Conservation (phyloP, 1,284 basidiomycete species). For the Trichosporon ovoides region DNA sequence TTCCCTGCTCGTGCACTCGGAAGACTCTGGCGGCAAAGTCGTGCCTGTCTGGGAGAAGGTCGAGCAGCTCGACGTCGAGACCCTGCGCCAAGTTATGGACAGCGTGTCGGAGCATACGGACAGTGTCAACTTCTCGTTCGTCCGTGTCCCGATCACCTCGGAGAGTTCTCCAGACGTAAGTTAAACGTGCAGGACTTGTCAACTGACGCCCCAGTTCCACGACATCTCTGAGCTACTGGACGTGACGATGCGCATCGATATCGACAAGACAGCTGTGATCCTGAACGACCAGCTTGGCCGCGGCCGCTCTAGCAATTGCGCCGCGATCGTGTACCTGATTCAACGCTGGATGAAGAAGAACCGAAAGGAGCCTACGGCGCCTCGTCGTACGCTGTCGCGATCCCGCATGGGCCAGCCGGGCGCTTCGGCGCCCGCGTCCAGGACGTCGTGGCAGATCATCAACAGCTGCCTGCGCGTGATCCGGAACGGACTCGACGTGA, state of each 20-base stretch:
- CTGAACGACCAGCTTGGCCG: slow-evolving; percentile 95
- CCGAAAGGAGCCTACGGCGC: slow-evolving; percentile 15
- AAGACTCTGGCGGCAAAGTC: slow-evolving; percentile 80
- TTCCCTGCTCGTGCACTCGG: slow-evolving; percentile 78
- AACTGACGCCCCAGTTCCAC: slow-evolving; percentile 47
- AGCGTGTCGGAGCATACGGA: slow-evolving; percentile 49
- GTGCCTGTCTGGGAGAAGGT: slow-evolving; percentile 96
- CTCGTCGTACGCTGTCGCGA: slow-evolving; percentile 11
- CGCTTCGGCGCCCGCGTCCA: slow-evolving; percentile 18
- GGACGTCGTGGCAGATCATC: slow-evolving; percentile 59
- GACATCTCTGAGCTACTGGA: slow-evolving; percentile 67
- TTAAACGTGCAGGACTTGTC: not conserved
- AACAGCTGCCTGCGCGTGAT: slow-evolving; percentile 80
- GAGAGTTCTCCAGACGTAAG: slow-evolving; percentile 52
- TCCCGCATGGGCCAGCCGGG: slow-evolving; percentile 17
- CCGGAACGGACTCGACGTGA: slow-evolving; percentile 79
- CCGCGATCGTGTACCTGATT: slow-evolving; percentile 80
- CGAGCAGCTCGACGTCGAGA: slow-evolving; percentile 67
- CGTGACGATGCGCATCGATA: slow-evolving; percentile 69
- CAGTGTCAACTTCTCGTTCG: slow-evolving; percentile 65
- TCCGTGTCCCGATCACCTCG: slow-evolving; percentile 82
- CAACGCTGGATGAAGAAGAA: slow-evolving; percentile 69
- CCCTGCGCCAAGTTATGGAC: slow-evolving; percentile 86
- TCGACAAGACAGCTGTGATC: slow-evolving; percentile 73
- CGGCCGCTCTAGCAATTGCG: slow-evolving; percentile 85